Evolutionary conservation across 257 asterid species (phyloP).

Genomic region (Nicotiana otophora): DNA sequence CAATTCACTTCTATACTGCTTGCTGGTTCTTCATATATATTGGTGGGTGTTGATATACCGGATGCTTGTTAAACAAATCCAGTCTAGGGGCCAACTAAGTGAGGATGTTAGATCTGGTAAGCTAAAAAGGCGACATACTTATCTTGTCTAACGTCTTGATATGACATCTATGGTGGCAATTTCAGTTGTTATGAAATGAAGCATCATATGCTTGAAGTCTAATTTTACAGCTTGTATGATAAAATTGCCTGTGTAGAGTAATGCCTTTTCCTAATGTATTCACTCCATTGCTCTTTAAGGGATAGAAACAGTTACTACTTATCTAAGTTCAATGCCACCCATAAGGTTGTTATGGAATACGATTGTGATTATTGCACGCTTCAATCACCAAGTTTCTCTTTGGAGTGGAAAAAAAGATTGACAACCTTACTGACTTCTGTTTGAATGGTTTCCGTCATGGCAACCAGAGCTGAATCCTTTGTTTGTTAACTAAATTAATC

Average conservation of each 20-base stretch:
- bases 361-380: not conserved
- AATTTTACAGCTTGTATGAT: not conserved
- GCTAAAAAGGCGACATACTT: not conserved
- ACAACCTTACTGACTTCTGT: not conserved
- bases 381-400: not conserved
- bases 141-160: too few species aligned
- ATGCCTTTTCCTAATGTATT: not conserved
- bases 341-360: too few species aligned
- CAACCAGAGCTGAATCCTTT: not conserved
- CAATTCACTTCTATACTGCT: conserved; percentile 21
- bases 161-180: too few species aligned
- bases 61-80: conserved; percentile 24
- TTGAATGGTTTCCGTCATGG: not conserved
- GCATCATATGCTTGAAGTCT: too few species aligned
- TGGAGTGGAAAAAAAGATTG: not conserved
- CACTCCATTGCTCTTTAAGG: not conserved
- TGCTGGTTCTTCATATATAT: conserved; percentile 26
- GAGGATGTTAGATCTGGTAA: conserved; percentile 35
- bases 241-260: not conserved
- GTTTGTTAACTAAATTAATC: too few species aligned
- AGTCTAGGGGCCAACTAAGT: conserved; percentile 20
- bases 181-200: too few species aligned
- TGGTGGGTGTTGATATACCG: conserved; percentile 24
- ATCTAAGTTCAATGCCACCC: too few species aligned
- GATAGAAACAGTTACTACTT: not conserved